A percentile compares a stretch with the other conserved stretches of the same genome.
phyloP scores from a whole-genome alignment of 1,284 basidiomycete species.

The Omphalotus olearius region DNA sequence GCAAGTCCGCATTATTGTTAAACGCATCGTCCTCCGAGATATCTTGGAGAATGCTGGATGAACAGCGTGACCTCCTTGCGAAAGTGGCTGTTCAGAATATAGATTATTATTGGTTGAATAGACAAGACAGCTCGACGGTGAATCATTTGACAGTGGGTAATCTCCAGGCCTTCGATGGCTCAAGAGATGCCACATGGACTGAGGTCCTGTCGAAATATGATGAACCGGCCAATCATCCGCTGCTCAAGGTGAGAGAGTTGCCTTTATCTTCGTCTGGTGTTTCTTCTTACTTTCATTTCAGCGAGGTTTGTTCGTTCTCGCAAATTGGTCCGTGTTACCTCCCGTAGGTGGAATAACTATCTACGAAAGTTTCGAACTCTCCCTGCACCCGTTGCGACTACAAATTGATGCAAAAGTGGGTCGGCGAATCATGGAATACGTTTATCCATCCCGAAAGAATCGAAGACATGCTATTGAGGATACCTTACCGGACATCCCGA shows the following conservation, averaged over 20 bases:
- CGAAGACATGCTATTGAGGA: conserved; percentile 30
- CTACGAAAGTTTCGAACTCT: conserved; percentile 80
- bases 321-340: conserved; percentile 78
- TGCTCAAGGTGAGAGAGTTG: conserved; percentile 51
- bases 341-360: conserved; percentile 94
- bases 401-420: conserved; percentile 86
- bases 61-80: conserved; percentile 70
- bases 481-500: not conserved
- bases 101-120: conserved; percentile 82
- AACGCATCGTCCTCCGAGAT: conserved; percentile 85
- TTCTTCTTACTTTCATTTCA: conserved; percentile 24
- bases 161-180: conserved; percentile 85
- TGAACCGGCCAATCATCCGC: conserved; percentile 62
- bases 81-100: conserved; percentile 84
- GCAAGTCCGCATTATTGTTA: conserved; percentile 80
- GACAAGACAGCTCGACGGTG: conserved; percentile 85
- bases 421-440: conserved; percentile 82
- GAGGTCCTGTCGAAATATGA: conserved; percentile 83
- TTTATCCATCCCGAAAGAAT: conserved; percentile 68
- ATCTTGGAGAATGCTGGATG: conserved; percentile 92
- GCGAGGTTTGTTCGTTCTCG: conserved; percentile 65
- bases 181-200: conserved; percentile 79
- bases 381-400: conserved; percentile 83
- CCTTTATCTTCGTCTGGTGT: conserved; percentile 7
- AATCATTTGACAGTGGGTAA: conserved; percentile 79